Evolutionary conservation across 2,329 filamentous ascomycete genomes (phyloP), one percentile per base, ranked within the genome.

Genomic region (Hansfordia pulvinata): DNA sequence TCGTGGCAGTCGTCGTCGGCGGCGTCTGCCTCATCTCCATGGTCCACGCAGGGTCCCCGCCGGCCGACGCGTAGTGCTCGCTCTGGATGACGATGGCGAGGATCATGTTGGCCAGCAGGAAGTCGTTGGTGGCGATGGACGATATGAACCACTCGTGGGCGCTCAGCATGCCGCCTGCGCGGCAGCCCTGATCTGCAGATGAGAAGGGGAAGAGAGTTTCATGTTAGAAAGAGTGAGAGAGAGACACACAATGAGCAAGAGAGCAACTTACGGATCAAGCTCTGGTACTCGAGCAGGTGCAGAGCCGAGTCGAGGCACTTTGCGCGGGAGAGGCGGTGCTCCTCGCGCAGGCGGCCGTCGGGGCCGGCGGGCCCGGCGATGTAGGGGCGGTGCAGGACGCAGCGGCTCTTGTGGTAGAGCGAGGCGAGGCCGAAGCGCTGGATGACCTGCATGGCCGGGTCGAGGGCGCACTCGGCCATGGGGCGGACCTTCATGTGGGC

Each of bases 101-200:
- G 10, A 76, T 58, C 59, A 72, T 70, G 29, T 65, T 61, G 1
- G 70, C 69, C 3, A 76, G 56, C 27, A 77, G 49, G 26, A 69
- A 76, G 40, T 77, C 71, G 26, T 74, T 68, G 27, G 69, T 58
- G 8, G 63, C 60, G 4, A 76, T 47, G 1, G 64, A 65, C 3
- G 61, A 64, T 12, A 73, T 43, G 36, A 74, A 72, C 63, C 69
- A 74, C 5, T 59, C 56, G 19, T 64, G 58, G 17, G 56, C 50
- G 33, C 55, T 51, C 10, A 77, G 46, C 15, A 66, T 50, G 5
- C 63, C 64, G 2, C 69, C 69, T 0, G 69, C 67, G 30, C 60
- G 57, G 3, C 53, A 57, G 2, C 58, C 61, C 26, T 62, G 49
- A 42, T 59, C n/a, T n/a, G n/a, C n/a, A n/a, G n/a, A n/a, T n/a